A percentile compares a stretch with the other conserved stretches of the same genome.
phyloP scores from a whole-genome alignment of 2,329 filamentous ascomycete species.

The Gremmenia infestans region DNA sequence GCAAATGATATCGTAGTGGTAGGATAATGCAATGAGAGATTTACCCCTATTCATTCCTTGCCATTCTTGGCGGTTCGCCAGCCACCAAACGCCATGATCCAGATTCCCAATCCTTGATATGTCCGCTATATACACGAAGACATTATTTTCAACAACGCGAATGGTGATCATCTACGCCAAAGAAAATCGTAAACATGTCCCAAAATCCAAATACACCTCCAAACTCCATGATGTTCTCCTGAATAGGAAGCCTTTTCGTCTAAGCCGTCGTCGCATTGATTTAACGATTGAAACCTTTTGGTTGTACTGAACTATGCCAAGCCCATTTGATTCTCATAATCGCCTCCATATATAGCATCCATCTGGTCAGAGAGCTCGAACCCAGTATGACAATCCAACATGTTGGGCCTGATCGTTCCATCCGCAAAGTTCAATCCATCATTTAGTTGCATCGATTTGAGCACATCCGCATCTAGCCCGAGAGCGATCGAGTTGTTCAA shows the following conservation, averaged over 20 bases:
- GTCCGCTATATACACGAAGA: not conserved
- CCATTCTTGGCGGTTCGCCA: not conserved
- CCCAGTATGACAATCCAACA: slow-evolving; percentile 17
- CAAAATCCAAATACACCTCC: not conserved
- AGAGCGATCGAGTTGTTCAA: slow-evolving; percentile 1
- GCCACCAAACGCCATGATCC: not conserved
- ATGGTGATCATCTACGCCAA: not conserved
- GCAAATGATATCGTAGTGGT: not conserved
- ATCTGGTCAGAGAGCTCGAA: slow-evolving; percentile 14
- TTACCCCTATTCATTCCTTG: not conserved
- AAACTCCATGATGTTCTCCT: not conserved
- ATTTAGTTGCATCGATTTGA: slow-evolving; percentile 19
- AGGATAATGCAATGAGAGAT: not conserved
- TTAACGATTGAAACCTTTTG: not conserved
- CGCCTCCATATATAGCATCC: slow-evolving; percentile 12
- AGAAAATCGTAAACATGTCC: not conserved
- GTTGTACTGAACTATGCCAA: not conserved
- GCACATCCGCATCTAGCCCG: slow-evolving; percentile 11
- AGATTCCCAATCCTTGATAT: not conserved
- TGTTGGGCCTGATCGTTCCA: slow-evolving; percentile 20
- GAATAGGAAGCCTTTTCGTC: not conserved
- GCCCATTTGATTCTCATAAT: slow-evolving; percentile 13
- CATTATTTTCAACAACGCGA: not conserved
- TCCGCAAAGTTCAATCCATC: slow-evolving; percentile 20
- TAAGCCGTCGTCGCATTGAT: not conserved